phyloP scores from a whole-genome alignment of 2,329 filamentous ascomycete genomes.

The Ophiostoma angusticollis region DNA sequence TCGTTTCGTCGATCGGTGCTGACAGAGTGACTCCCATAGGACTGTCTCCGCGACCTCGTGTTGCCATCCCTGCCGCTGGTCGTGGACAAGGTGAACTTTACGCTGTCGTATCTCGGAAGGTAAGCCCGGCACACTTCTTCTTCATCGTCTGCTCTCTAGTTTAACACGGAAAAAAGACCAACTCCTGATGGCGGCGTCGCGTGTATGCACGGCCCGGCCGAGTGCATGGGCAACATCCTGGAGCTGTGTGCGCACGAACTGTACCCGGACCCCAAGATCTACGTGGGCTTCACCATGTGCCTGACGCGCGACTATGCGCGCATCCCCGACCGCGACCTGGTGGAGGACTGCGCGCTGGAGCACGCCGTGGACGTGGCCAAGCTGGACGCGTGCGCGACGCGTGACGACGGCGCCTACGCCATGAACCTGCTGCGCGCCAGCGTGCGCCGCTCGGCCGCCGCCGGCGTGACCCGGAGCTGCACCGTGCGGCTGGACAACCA shows the following conservation, averaged over 20 bases:
- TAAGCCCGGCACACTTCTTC: conserved; percentile 27
- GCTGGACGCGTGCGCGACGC: conserved; percentile 70
- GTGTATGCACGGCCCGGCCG: conserved; percentile 79
- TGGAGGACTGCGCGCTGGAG: conserved; percentile 81
- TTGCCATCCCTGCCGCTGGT: conserved; percentile 77
- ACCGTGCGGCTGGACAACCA: conserved; percentile 68
- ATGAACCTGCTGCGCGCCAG: conserved; percentile 55
- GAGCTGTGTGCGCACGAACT: conserved; percentile 78
- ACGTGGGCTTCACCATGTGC: conserved; percentile 89
- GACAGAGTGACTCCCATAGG: conserved; percentile 24
- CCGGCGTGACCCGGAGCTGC: conserved; percentile 59
- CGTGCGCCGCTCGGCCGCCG: conserved; percentile 48
- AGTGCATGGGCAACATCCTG: conserved; percentile 89
- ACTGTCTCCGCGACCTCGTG: conserved; percentile 69
- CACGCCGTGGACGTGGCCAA: conserved; percentile 74
- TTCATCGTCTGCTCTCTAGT: not conserved
- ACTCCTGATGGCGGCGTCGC: conserved; percentile 69
- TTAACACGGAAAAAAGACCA: conserved; percentile 30
- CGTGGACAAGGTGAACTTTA: conserved; percentile 78
- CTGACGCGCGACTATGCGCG: conserved; percentile 59
- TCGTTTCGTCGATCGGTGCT: not conserved
- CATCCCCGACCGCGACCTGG: conserved; percentile 66
- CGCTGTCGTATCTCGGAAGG: conserved; percentile 78
- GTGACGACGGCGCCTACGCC: conserved; percentile 60
- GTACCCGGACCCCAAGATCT: conserved; percentile 75